Base-by-base conservation (phyloP, 2,329 filamentous ascomycete species). In the Colletotrichum spaethianum region DNA sequence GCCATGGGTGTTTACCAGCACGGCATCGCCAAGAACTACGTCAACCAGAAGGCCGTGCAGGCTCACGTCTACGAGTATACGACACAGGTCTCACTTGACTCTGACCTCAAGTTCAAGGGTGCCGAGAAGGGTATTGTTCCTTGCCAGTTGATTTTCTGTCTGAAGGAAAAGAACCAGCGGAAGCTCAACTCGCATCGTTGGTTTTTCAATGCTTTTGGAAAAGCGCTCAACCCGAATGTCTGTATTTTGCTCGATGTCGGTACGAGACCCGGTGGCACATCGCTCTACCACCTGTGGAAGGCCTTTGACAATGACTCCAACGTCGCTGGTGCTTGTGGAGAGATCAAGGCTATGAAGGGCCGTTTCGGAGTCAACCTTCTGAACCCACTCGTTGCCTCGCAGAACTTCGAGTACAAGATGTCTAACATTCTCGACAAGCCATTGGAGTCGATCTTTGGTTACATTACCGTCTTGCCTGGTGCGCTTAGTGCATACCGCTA, bases 351-450 rank as follows among this genome's bases (percentile, higher is more conserved):
- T 0, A 97, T 97, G 84, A 97, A 98, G 81, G 96, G 96, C 9
- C 94, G 92, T 75, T 91, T 89, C 31, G 95, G 94, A 79, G 86
- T 91, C 6, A 94, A 96, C 74, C 87, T 99, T 20, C 86, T 99
- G 56, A 99, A 99, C 78, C 96, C 96, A 0, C 87, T 99, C 7
- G 96, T 99, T 20, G 96, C 96, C 0, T 97, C 95, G 56, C 96
- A 99, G 78, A 99, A 99, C 81, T 99, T 99, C 76, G 96, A 99
- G 85, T 99, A 99, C 87, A 99, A 99, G 83, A 98, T 99, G 94
- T 98, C 95, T 50, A 99, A 99, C 78, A 99, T 99, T 78, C 87
- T 99, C 33, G 96, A 99, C 81, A 99, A 99, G 82, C 96, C 96
- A 0, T 86, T 99, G 2, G 96, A 99, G 81, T 98, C 94, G 0